phyloP scores from a whole-genome alignment of 1,284 basidiomycete genomes.

The Meripilus lineatus region DNA sequence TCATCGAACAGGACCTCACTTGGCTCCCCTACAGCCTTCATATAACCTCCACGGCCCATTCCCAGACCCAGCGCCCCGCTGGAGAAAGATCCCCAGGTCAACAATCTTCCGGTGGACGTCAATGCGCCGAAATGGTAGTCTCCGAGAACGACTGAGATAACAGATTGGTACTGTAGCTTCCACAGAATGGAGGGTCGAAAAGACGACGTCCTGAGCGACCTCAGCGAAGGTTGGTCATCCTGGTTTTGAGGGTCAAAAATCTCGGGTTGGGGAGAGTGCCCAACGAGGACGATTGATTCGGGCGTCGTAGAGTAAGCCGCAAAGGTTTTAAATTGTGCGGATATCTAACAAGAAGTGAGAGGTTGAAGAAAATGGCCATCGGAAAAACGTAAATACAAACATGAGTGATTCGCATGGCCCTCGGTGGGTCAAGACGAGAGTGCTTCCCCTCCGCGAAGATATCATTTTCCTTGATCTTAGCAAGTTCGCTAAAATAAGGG shows the following conservation, averaged over 20 bases:
- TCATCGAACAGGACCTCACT: conserved; percentile 49
- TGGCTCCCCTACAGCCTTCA: conserved; percentile 46
- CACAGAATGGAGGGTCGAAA: conserved; percentile 58
- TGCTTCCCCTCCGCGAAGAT: conserved; percentile 31
- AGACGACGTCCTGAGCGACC: conserved; percentile 28
- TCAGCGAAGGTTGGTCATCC: background rate
- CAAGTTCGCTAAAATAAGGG: conserved; percentile 62
- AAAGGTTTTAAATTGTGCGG: conserved; percentile 80
- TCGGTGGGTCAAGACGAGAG: conserved; percentile 34
- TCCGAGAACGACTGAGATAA: conserved; percentile 84
- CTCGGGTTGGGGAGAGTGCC: conserved; percentile 31
- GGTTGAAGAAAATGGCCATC: conserved; percentile 8
- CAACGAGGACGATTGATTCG: conserved; percentile 64
- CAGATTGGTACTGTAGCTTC: conserved; percentile 61
- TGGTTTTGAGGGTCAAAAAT: conserved; percentile 14
- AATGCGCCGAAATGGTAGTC: conserved; percentile 89
- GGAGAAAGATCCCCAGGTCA: conserved; percentile 82
- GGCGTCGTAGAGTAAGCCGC: conserved; percentile 74
- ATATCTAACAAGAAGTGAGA: conserved; percentile 49
- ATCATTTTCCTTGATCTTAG: conserved; percentile 40
- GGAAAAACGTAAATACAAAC: conserved; percentile 35
- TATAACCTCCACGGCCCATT: conserved; percentile 77
- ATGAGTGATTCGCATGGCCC: conserved; percentile 61
- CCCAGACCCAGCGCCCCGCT: conserved; percentile 82
- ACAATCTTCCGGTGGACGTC: conserved; percentile 69